A percentile compares a stretch with the other conserved stretches of the same genome.
phyloP scores from a whole-genome alignment of 108 stramenopile species.

The Bacterosira constricta region DNA sequence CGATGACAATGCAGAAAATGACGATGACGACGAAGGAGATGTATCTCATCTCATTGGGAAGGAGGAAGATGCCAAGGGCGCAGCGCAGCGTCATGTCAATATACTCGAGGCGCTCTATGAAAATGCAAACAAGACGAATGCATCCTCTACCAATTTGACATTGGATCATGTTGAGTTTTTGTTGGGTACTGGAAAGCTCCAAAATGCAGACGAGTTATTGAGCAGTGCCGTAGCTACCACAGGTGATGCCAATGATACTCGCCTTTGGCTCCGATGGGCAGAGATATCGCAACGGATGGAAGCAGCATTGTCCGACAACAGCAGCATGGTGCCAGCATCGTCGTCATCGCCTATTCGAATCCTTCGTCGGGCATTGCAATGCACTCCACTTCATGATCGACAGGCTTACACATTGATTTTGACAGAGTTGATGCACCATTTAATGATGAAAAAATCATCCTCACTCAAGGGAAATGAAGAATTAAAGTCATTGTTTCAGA shows the following conservation, averaged over 20 bases:
- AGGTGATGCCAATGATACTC: constrained; percentile 11
- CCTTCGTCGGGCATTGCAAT: constrained; percentile 51
- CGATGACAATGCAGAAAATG: neutral
- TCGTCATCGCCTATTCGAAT: constrained; percentile 38
- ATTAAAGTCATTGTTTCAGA: constrained; percentile 54
- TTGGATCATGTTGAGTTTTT: constrained; percentile 64
- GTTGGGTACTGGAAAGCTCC: constrained; percentile 23
- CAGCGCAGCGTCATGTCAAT: constrained; percentile 28
- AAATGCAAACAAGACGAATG: constrained; percentile 17
- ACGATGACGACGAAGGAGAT: constrained; percentile 11
- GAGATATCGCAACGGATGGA: constrained; percentile 34
- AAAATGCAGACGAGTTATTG: constrained; percentile 44
- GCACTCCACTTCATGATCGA: constrained; percentile 55
- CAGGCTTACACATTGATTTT: constrained; percentile 51
- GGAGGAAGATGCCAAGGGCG: constrained; percentile 23
- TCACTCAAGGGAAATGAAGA: constrained; percentile 16
- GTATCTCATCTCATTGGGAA: constrained; percentile 17
- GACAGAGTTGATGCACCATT: constrained; percentile 58
- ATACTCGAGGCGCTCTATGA: constrained; percentile 36
- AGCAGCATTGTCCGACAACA: no score
- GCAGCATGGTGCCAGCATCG: no score
- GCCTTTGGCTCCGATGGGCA: constrained; percentile 66
- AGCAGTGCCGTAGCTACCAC: constrained; percentile 9
- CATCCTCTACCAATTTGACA: constrained; percentile 48
- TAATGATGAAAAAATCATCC: constrained; percentile 39